Evolutionary conservation across 2,329 filamentous ascomycete species (phyloP).

Genomic region (Alternaria ventricosa): DNA sequence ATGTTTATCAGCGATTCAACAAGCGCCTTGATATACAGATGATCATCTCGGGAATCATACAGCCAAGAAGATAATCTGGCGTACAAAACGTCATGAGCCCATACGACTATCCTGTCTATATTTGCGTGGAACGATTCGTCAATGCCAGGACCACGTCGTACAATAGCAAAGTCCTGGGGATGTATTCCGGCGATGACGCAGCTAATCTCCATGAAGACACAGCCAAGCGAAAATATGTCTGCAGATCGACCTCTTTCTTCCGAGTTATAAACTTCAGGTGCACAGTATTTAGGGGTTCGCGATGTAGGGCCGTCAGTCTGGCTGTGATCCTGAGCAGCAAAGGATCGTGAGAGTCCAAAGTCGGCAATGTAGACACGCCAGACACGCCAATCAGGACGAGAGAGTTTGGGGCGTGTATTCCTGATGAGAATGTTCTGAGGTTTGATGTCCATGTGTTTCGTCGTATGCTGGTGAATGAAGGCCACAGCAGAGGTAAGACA

Average conservation of each 20-base stretch:
- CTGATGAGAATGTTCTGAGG: conserved; percentile 25
- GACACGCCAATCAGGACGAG: no score
- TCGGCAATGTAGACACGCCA: conserved; percentile 28
- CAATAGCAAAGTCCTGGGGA: conserved; percentile 7
- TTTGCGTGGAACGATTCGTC: conserved; percentile 16
- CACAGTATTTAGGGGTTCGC: fast-evolving
- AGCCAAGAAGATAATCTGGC: no score
- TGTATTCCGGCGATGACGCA: neutral
- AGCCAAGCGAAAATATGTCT: conserved; percentile 26
- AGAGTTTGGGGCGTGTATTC: no score
- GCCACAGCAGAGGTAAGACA: neutral
- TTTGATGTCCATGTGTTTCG: conserved; percentile 32
- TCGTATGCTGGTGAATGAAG: conserved; percentile 13
- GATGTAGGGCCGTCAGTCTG: conserved; percentile 25
- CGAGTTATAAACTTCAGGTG: conserved; percentile 21
- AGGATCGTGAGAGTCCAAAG: conserved; percentile 28
- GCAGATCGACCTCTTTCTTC: conserved; percentile 20
- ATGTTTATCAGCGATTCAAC: no score
- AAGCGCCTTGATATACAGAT: no score
- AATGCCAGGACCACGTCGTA: neutral
- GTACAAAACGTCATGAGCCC: no score
- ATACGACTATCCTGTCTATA: neutral
- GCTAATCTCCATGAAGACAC: conserved; percentile 23
- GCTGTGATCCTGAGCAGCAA: conserved; percentile 14
- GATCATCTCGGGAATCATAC: no score